Conservation (phyloP, 192 early-diverging fungal genomes). For the Coemansia asiatica region DNA sequence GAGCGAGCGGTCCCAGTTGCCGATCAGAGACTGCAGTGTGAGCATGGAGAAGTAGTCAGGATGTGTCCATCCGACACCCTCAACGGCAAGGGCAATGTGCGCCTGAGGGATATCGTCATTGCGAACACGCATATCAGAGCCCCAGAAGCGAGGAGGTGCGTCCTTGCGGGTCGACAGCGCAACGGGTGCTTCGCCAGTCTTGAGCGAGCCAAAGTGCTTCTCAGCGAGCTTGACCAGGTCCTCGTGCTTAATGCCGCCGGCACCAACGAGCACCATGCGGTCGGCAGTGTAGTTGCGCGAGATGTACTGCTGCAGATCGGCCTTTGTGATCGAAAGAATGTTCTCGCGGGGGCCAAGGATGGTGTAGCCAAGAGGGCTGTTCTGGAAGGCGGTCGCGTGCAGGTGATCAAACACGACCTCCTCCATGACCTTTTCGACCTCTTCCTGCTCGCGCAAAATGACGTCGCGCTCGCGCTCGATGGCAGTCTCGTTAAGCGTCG, state of each 20-base stretch:
- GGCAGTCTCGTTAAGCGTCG: slow-evolving; percentile 74
- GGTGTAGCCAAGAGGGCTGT: slow-evolving; percentile 83
- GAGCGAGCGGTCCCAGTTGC: slow-evolving; percentile 94
- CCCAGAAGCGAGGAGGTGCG: slow-evolving; percentile 75
- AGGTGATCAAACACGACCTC: slow-evolving; percentile 99
- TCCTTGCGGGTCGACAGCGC: slow-evolving; percentile 56
- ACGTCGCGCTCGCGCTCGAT: slow-evolving; percentile 98
- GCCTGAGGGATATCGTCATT: slow-evolving; percentile 87
- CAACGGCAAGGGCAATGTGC: slow-evolving; percentile 96
- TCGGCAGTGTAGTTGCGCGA: slow-evolving; percentile 93
- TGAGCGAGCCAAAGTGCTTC: slow-evolving; percentile 85
- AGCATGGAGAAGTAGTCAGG: slow-evolving; percentile 96
- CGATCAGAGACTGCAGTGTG: slow-evolving; percentile 92
- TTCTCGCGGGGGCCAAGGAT: slow-evolving; percentile 94
- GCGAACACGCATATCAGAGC: slow-evolving; percentile 85
- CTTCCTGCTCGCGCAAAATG: slow-evolving; percentile 92
- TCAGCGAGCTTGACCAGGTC: slow-evolving; percentile 88
- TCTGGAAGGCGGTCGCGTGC: slow-evolving; percentile 93
- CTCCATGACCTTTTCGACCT: slow-evolving; percentile 91
- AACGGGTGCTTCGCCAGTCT: slow-evolving; percentile 58
- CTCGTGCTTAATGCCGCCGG: slow-evolving; percentile 93
- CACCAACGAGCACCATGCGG: slow-evolving; percentile 93
- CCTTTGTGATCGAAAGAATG: slow-evolving; percentile 84
- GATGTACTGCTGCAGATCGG: slow-evolving; percentile 88
- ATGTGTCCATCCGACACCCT: slow-evolving; percentile 92